Percentiles rank a stretch among this genome's conserved stretches.
Conservation (phyloP, 164 flowering plant genomes). For the Macadamia integrifolia region DNA sequence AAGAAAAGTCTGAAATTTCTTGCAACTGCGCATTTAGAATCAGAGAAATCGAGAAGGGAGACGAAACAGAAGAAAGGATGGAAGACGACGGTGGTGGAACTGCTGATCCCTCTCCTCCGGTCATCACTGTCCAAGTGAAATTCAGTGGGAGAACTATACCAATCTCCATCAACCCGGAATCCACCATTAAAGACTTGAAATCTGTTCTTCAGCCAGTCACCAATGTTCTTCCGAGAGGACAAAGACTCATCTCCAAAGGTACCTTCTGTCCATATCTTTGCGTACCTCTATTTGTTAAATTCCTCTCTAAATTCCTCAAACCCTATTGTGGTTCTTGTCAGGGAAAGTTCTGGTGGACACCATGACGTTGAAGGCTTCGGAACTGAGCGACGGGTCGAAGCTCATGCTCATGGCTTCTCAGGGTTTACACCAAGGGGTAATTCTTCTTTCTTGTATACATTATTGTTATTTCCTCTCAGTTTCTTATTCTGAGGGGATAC, state of each 20-base stretch:
- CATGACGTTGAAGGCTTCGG: constrained; percentile 42
- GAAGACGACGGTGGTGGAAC: neutral
- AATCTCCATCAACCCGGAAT: constrained; percentile 23
- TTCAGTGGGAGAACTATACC: constrained; percentile 25
- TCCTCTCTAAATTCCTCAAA: neutral
- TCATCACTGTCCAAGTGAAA: constrained; percentile 18
- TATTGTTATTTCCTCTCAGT: neutral
- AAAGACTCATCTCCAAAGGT: constrained; percentile 87
- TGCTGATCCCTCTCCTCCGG: neutral
- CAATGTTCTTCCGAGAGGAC: constrained; percentile 86
- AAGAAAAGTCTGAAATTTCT: too few relatives aligned
- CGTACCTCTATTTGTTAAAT: neutral
- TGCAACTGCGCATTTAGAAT: too few relatives aligned
- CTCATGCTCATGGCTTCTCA: constrained; percentile 87
- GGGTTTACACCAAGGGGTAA: constrained; percentile 96
- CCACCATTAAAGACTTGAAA: constrained; percentile 60
- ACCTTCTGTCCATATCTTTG: constrained; percentile 3
- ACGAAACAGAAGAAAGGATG: neutral
- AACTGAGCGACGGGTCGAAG: constrained; percentile 52
- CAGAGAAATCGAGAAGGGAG: neutral
- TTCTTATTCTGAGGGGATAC: neutral
- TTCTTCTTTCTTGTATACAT: neutral
- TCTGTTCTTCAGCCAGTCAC: constrained; percentile 68
- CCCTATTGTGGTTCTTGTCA: constrained; percentile 10
- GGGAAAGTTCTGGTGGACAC: constrained; percentile 65